These are phyloP conservation scores for Lachnum nothofagi DNA, from an alignment of 2,329 filamentous ascomycete species.

Conservation along the genomic window DNA sequence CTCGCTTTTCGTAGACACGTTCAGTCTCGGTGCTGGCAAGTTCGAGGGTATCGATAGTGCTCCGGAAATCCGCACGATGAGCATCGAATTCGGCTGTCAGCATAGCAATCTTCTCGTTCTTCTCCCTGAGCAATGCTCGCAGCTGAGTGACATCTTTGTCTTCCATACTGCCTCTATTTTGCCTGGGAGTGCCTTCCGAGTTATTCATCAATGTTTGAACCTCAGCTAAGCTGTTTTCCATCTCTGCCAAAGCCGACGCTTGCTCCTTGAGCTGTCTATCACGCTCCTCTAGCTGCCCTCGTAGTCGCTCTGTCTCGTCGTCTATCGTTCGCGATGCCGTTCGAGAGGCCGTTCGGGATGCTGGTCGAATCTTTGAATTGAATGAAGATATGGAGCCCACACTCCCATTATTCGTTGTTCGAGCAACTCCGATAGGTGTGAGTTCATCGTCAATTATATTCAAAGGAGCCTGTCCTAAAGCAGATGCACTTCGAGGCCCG, in stretches of 20 bases:
- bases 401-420: slow-evolving; percentile 47
- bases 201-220: slow-evolving; percentile 65
- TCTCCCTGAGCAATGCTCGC: slow-evolving; percentile 78
- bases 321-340: slow-evolving; percentile 37
- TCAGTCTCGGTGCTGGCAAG: slow-evolving; percentile 94
- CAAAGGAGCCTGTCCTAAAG: slow-evolving; percentile 45
- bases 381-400: slow-evolving; percentile 52
- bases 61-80: slow-evolving; percentile 91
- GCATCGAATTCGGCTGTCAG: slow-evolving; percentile 92
- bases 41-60: slow-evolving; percentile 93
- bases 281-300: slow-evolving; percentile 71
- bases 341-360: slow-evolving; percentile 36
- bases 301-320: slow-evolving; percentile 69
- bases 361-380: slow-evolving; percentile 47
- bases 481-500: slow-evolving; percentile 55
- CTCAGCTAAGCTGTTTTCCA: slow-evolving; percentile 83
- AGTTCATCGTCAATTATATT: slow-evolving; percentile 54
- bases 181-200: slow-evolving; percentile 44
- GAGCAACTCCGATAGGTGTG: slow-evolving; percentile 48
- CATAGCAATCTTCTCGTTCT: slow-evolving; percentile 93
- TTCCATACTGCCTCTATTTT: slow-evolving; percentile 47
- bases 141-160: slow-evolving; percentile 73
- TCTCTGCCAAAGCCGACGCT: slow-evolving; percentile 73
- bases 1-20: slow-evolving; percentile 89
- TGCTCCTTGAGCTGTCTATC: slow-evolving; percentile 88